phyloP scores from a whole-genome alignment of 2,329 filamentous ascomycete genomes.

The Alternaria sp. region DNA sequence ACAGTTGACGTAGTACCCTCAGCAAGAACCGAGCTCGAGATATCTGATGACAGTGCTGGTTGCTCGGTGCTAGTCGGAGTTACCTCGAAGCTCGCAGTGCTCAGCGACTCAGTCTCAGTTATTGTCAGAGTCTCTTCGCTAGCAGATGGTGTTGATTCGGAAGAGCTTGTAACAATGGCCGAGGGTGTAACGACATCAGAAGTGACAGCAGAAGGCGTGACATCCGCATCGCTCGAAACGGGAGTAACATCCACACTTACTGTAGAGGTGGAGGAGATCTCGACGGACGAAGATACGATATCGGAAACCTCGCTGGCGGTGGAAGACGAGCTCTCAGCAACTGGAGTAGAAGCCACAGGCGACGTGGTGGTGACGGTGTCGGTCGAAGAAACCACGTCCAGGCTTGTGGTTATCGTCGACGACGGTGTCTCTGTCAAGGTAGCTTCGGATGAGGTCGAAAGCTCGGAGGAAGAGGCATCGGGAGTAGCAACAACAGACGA shows the following conservation, averaged over 20 bases:
- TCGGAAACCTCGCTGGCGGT: background rate
- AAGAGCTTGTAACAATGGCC: background rate
- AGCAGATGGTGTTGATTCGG: background rate
- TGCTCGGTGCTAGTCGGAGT: background rate
- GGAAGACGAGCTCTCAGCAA: background rate
- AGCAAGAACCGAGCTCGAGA: background rate
- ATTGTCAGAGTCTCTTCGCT: background rate
- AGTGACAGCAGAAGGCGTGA: background rate
- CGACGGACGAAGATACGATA: background rate
- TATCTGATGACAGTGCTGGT: background rate
- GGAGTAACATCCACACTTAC: background rate
- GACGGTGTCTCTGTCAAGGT: background rate
- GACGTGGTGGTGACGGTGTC: background rate
- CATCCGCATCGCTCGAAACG: background rate
- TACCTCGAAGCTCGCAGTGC: background rate
- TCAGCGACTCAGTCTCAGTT: background rate
- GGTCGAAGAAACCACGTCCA: background rate
- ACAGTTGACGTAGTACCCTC: background rate
- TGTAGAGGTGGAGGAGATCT: background rate
- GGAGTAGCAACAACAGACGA: background rate
- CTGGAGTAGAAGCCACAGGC: background rate
- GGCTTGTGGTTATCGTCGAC: background rate
- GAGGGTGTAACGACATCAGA: background rate
- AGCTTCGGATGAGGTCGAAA: background rate
- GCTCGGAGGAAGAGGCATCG: background rate